phyloP scores from a whole-genome alignment of 306 rosid species.

The Vigna unguiculata region DNA sequence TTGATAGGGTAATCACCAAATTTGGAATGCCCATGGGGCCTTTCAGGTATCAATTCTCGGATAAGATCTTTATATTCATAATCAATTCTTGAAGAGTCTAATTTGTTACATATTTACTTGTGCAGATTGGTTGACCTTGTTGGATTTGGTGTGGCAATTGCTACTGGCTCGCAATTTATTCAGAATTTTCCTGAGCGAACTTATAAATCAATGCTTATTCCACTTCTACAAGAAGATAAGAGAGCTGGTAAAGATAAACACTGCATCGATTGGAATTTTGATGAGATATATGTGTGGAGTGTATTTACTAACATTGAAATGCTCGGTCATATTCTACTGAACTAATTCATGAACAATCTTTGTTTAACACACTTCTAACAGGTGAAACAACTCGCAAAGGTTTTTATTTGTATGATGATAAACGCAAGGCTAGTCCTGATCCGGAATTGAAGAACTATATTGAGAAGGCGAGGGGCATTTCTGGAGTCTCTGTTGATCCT shows the following conservation, averaged over 20 bases:
- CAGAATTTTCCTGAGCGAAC: constrained; percentile 78
- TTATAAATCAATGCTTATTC: constrained; percentile 83
- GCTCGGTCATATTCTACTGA: constrained; percentile 4
- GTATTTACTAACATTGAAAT: neutral
- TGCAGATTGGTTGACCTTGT: constrained; percentile 90
- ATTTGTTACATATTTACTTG: constrained; percentile 22
- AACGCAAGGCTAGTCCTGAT: constrained; percentile 82
- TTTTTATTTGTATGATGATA: constrained; percentile 78
- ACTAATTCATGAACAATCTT: constrained; percentile 14
- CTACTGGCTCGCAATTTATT: constrained; percentile 70
- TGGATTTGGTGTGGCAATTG: constrained; percentile 91
- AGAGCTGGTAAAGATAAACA: constrained; percentile 69
- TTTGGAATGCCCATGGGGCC: constrained; percentile 98
- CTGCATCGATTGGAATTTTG: constrained; percentile 30
- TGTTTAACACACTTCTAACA: constrained; percentile 44
- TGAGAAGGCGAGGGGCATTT: constrained; percentile 83
- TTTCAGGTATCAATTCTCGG: constrained; percentile 69
- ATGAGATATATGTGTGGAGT: constrained; percentile 26
- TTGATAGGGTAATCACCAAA: constrained; percentile 72
- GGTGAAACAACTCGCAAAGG: constrained; percentile 86
- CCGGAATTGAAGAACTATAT: constrained; percentile 81
- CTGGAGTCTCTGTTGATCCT: constrained; percentile 75
- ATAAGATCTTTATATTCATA: constrained; percentile 17
- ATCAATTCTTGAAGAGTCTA: constrained; percentile 33
- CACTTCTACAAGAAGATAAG: constrained; percentile 89